Percentiles rank a stretch among this genome's conserved stretches.
Evolutionary conservation across 192 early-diverging fungal genomes (phyloP).

Genomic region (Coemansia sp.): DNA sequence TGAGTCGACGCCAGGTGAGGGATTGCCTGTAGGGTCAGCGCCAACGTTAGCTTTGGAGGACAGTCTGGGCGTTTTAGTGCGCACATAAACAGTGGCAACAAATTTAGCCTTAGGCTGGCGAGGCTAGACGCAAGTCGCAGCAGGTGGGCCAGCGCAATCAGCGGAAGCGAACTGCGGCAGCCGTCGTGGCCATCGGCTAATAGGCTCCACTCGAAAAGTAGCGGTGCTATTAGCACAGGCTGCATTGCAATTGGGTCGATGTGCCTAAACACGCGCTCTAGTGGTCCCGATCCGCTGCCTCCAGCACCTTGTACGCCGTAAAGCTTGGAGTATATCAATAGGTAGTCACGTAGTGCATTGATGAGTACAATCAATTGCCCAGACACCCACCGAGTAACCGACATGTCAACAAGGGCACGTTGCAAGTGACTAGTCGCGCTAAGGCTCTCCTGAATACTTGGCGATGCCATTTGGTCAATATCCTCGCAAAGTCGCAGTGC

Average conservation of each 20-base stretch:
- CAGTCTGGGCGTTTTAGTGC: constrained; percentile 14
- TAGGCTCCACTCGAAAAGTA: constrained; percentile 20
- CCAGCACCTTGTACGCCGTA: neutral
- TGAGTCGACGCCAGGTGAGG: constrained; percentile 20
- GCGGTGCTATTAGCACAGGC: constrained; percentile 26
- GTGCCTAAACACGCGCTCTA: neutral
- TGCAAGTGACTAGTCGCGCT: neutral
- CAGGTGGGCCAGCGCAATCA: constrained; percentile 11
- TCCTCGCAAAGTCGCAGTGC: constrained; percentile 13
- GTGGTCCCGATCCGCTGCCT: neutral
- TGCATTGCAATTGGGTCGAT: constrained; percentile 12
- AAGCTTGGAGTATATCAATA: neutral
- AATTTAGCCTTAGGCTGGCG: constrained; percentile 12
- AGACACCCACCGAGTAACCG: neutral
- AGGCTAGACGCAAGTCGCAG: neutral
- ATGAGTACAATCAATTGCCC: constrained; percentile 13
- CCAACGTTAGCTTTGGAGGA: constrained; percentile 14
- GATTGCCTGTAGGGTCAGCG: constrained; percentile 15
- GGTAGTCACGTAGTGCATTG: constrained; percentile 11
- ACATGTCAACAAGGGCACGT: neutral
- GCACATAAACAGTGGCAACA: constrained; percentile 31
- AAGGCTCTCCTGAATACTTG: neutral
- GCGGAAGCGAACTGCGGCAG: neutral
- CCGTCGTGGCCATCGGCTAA: neutral
- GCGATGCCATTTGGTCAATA: constrained; percentile 10